Evolutionary conservation across 192 early-diverging fungal genomes (phyloP).

Genomic region (Podila epigama): DNA sequence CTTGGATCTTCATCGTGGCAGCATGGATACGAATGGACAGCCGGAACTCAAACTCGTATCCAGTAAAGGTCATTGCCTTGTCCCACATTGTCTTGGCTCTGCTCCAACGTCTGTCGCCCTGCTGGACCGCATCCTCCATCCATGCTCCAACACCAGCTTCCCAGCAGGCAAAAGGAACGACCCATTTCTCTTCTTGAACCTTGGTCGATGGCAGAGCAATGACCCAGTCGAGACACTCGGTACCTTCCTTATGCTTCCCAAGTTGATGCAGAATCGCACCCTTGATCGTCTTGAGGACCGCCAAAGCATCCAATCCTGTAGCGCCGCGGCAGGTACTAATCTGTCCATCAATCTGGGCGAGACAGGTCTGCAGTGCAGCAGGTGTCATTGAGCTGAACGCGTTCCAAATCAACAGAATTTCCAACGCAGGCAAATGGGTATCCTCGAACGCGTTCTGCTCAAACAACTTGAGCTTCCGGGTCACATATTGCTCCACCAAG

Average conservation of each 20-base stretch:
- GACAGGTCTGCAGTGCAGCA: slow-evolving; percentile 19
- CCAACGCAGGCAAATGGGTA: slow-evolving; percentile 55
- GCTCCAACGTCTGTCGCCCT: slow-evolving; percentile 21
- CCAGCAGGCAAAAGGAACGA: slow-evolving; percentile 60
- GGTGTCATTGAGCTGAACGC: slow-evolving; percentile 57
- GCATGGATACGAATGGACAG: slow-evolving; percentile 45
- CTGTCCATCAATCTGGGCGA: slow-evolving; percentile 37
- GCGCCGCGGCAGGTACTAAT: slow-evolving; percentile 32
- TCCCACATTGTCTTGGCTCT: slow-evolving; percentile 53
- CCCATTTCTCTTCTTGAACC: slow-evolving; percentile 53
- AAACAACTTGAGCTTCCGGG: slow-evolving; percentile 55
- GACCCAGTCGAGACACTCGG: slow-evolving; percentile 57
- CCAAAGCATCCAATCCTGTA: slow-evolving; percentile 46
- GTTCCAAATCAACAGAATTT: slow-evolving; percentile 60
- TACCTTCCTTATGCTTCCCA: slow-evolving; percentile 40
- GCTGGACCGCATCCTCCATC: slow-evolving; percentile 36
- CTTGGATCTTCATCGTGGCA: slow-evolving; percentile 36
- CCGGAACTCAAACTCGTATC: slow-evolving; percentile 62
- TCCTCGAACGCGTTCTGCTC: slow-evolving; percentile 57
- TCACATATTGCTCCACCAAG: slow-evolving; percentile 55
- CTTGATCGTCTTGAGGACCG: slow-evolving; percentile 56
- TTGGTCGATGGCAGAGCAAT: slow-evolving; percentile 47
- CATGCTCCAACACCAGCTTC: slow-evolving; percentile 57
- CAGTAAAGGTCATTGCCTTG: slow-evolving; percentile 36
- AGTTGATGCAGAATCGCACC: slow-evolving; percentile 54